phyloP scores from a whole-genome alignment of 257 asterid species.

The Oldenlandia corymbosa region DNA sequence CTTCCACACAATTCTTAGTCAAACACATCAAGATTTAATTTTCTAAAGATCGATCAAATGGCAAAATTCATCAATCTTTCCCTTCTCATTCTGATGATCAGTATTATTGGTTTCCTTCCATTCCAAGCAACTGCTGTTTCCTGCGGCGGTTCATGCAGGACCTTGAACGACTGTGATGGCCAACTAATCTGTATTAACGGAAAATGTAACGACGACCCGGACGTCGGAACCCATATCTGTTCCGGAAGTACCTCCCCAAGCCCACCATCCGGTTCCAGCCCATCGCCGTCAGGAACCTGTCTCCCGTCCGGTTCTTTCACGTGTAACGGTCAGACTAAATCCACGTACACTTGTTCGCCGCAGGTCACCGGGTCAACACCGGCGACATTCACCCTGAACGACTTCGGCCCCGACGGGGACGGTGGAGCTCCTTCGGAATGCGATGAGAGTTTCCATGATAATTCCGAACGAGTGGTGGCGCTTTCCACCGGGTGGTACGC shows the following conservation, averaged over 20 bases:
- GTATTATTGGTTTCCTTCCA: neutral
- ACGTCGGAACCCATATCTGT: too few species aligned
- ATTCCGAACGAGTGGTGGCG: conserved; percentile 28
- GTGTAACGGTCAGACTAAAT: conserved; percentile 17
- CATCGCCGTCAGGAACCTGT: conserved; percentile 18
- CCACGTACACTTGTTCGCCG: conserved; percentile 35
- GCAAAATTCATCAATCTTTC: too few species aligned
- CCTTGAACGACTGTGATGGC: conserved; percentile 26
- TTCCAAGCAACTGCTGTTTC: conserved; percentile 16
- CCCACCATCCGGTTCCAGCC: too few species aligned
- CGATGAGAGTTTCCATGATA: conserved; percentile 24
- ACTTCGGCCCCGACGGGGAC: conserved; percentile 40
- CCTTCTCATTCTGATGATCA: too few species aligned
- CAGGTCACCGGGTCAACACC: conserved; percentile 31
- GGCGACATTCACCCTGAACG: conserved; percentile 32
- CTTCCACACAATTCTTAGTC: too few species aligned
- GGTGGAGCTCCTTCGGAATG: conserved; percentile 39
- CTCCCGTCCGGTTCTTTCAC: conserved; percentile 21
- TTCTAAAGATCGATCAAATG: too few species aligned
- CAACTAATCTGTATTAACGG: too few species aligned
- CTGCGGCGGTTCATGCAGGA: conserved; percentile 28
- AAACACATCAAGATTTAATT: too few species aligned
- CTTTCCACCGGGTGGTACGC: too few species aligned
- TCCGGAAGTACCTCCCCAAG: conserved; percentile 21
- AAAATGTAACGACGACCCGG: too few species aligned